These are phyloP conservation scores for Omphalotus guepiniiformis DNA, from an alignment of 768 basidiomycete genomes.

Conservation along the genomic window DNA sequence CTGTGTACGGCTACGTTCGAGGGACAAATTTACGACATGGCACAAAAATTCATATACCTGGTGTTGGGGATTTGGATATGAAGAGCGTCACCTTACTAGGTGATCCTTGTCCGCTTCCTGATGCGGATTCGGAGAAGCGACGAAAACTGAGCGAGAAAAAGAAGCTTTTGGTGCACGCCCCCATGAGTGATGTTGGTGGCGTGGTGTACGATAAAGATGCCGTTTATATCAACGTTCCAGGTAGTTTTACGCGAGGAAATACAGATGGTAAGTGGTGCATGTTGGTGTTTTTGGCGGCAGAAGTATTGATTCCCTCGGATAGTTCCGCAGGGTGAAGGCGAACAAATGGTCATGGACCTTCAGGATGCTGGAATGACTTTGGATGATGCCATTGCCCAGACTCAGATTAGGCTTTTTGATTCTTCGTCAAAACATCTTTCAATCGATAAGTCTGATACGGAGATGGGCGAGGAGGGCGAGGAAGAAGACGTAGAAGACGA, in stretches of 20 bases:
- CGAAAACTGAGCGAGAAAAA: slow-evolving; percentile 94
- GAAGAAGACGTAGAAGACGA: slow-evolving; percentile 28
- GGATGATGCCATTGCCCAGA: slow-evolving; percentile 75
- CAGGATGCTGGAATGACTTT: slow-evolving; percentile 84
- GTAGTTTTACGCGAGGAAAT: slow-evolving; percentile 83
- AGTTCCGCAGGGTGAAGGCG: slow-evolving; percentile 90
- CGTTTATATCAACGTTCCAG: slow-evolving; percentile 96
- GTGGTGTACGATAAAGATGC: slow-evolving; percentile 98
- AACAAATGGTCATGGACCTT: slow-evolving; percentile 95
- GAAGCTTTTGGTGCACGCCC: slow-evolving; percentile 88
- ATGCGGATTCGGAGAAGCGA: slow-evolving; percentile 84
- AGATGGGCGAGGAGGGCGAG: slow-evolving; percentile 15
- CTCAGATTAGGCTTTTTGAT: slow-evolving; percentile 80
- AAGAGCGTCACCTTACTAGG: slow-evolving; percentile 67
- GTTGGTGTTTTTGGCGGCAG: not conserved
- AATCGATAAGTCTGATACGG: slow-evolving; percentile 15
- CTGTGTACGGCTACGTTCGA: slow-evolving; percentile 90
- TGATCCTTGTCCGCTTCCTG: slow-evolving; percentile 96
- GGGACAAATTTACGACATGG: slow-evolving; percentile 78
- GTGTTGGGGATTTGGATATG: slow-evolving; percentile 86
- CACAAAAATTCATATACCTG: slow-evolving; percentile 90
- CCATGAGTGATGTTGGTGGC: slow-evolving; percentile 98
- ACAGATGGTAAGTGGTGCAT: slow-evolving; percentile 44
- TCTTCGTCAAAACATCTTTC: slow-evolving; percentile 73
- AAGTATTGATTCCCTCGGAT: slow-evolving; percentile 6